Evolutionary conservation across 2,329 filamentous ascomycete species (phyloP), one percentile per base, ranked within the genome.

Genomic region (Podosphaera fusca): DNA sequence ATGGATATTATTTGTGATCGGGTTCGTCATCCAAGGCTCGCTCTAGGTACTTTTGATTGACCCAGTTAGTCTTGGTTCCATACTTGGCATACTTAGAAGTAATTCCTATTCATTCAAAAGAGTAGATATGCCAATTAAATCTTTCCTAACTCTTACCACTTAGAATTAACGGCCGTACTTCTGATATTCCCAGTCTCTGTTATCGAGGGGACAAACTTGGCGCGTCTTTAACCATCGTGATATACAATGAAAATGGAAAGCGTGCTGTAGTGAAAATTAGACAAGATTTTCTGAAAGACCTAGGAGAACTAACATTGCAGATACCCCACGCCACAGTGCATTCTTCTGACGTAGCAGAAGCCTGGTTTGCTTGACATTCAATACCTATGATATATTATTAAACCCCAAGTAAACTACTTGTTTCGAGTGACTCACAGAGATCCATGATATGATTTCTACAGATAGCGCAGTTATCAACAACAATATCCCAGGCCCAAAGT

Each of bases 401-500:
- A 36, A 31, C n/a, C 21, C 21, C n/a, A 34, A 42, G 49, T 38
- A 38, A 33, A 35, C 55, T 14, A 29, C 4, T 12, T 33, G 14
- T 38, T 1, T 35, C 42, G 4, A 14, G 42, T 40, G 51, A 70
- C 81, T 64, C 74, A 88, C 92, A 98, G 34, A 98, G 77, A 70
- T 98, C 92, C 92, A 98, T 98, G 71, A 98, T 98, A 70, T 98
- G 92, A 70, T 98, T 98, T 69, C 92, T 80, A 76, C 92, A 98
- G 69, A 98, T 98, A 66, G 92, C 92, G 69, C 92, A 98, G 77
- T 98, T 98, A 73, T 98, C 92, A 60, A 98, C 92, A 36, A 96
- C 89, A 59, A 98, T 98, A 69, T 98, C 92, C 92, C 92, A 98
- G 0, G 92, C 92, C 92, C 92, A 98, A 1, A 98, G 77, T 46